phyloP scores from a whole-genome alignment of 2,329 filamentous ascomycete genomes.

The Cordyceps farinosa region DNA sequence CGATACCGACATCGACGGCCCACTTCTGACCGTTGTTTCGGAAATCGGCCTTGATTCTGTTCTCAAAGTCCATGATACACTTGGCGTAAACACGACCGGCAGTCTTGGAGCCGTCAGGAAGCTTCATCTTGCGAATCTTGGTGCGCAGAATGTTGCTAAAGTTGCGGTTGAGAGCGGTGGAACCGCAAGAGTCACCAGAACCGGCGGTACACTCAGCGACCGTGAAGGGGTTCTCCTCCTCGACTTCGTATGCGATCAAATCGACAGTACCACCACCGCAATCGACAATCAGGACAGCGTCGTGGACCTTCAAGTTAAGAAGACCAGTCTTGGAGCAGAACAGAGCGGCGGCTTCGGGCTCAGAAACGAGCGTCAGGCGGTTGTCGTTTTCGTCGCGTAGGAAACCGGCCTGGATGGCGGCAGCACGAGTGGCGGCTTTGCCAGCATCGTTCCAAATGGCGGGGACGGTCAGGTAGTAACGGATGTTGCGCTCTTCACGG shows the following conservation, averaged over 20 bases:
- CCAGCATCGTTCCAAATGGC: slow-evolving; percentile 99
- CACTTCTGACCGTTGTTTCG: slow-evolving; percentile 98
- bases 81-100: slow-evolving; percentile 98
- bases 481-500: slow-evolving; percentile 94
- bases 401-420: slow-evolving; percentile 95
- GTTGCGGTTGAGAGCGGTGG: slow-evolving; percentile 95
- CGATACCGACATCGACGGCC: slow-evolving; percentile 97
- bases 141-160: slow-evolving; percentile 97
- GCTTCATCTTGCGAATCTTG: slow-evolving; percentile 98
- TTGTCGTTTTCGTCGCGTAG: slow-evolving; percentile 97
- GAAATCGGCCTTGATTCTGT: slow-evolving; percentile 99
- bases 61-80: slow-evolving; percentile 99
- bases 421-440: slow-evolving; percentile 92
- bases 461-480: slow-evolving; percentile 97
- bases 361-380: slow-evolving; percentile 86
- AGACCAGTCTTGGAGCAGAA: slow-evolving; percentile 98
- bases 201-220: slow-evolving; percentile 96
- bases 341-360: slow-evolving; percentile 93
- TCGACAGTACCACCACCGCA: slow-evolving; percentile 98
- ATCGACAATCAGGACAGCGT: slow-evolving; percentile 96
- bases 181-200: slow-evolving; percentile 95
- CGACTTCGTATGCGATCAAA: slow-evolving; percentile 97
- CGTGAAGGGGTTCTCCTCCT: slow-evolving; percentile 95
- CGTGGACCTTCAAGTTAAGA: slow-evolving; percentile 94
- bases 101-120: slow-evolving; percentile 93